phyloP scores from a whole-genome alignment of 2,329 filamentous ascomycete genomes.

The Aspergillus sp. region DNA sequence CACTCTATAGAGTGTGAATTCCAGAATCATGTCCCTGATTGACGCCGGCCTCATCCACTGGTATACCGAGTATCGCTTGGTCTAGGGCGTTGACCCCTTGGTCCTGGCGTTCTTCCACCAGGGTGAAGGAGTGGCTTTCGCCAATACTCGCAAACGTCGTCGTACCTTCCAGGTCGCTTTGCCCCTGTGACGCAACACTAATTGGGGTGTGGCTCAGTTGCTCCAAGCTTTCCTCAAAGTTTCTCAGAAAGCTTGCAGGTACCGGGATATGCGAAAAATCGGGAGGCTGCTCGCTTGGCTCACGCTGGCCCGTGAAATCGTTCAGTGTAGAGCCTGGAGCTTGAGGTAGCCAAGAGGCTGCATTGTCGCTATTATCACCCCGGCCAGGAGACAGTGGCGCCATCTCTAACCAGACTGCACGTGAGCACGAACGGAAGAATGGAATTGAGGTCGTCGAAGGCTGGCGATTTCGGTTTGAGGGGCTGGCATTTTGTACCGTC shows the following conservation, averaged over 20 bases:
- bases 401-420: neutral
- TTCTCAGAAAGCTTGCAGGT: too few species aligned
- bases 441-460: too few species aligned
- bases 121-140: too few species aligned
- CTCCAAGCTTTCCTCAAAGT: too few species aligned
- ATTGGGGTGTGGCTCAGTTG: too few species aligned
- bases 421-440: neutral
- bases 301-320: neutral
- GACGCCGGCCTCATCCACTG: neutral
- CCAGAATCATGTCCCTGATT: neutral
- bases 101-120: too few species aligned
- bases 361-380: neutral
- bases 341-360: neutral
- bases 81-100: neutral
- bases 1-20: conserved; percentile 6
- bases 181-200: too few species aligned
- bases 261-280: neutral
- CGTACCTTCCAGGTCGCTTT: too few species aligned
- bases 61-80: neutral
- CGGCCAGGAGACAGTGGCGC: neutral
- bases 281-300: too few species aligned
- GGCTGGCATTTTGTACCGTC: too few species aligned
- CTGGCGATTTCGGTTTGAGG: too few species aligned
- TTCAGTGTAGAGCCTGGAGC: neutral
- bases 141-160: too few species aligned